A percentile compares a stretch with the other conserved stretches of the same genome.
These are phyloP conservation scores for Trifolium subterraneum DNA, from an alignment of 306 rosid species.

Conservation along the genomic window DNA sequence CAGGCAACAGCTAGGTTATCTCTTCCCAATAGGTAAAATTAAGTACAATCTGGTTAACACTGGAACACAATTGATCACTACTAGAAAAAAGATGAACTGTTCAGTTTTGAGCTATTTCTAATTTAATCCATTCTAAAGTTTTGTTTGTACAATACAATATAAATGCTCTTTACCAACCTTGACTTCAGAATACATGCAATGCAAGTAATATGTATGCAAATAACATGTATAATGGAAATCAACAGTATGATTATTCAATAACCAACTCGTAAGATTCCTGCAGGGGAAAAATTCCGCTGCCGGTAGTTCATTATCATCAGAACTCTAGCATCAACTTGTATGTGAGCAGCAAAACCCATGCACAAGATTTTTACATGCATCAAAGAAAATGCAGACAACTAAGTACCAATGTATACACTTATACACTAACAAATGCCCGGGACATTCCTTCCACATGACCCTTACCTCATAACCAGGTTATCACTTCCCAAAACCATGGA, in stretches of 20 bases:
- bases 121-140: background rate
- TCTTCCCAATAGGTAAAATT: too few species aligned
- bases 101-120: background rate
- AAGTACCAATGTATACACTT: background rate
- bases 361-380: constrained; percentile 26
- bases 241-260: background rate
- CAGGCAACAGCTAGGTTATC: background rate
- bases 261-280: background rate
- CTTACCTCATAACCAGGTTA: constrained; percentile 2
- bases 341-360: constrained; percentile 3
- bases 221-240: background rate
- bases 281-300: too few species aligned
- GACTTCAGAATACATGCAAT: background rate
- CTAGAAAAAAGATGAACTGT: too few species aligned
- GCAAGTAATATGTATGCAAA: too few species aligned
- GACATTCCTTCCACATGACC: background rate
- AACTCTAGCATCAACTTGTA: background rate
- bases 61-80: too few species aligned
- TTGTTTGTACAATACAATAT: background rate
- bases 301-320: background rate
- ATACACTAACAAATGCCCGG: background rate
- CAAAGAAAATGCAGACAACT: background rate
- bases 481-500: background rate
- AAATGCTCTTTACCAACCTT: background rate
- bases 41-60: too few species aligned